phyloP scores from a whole-genome alignment of 2,329 filamentous ascomycete genomes.

The Aspergillus quadricinctus region DNA sequence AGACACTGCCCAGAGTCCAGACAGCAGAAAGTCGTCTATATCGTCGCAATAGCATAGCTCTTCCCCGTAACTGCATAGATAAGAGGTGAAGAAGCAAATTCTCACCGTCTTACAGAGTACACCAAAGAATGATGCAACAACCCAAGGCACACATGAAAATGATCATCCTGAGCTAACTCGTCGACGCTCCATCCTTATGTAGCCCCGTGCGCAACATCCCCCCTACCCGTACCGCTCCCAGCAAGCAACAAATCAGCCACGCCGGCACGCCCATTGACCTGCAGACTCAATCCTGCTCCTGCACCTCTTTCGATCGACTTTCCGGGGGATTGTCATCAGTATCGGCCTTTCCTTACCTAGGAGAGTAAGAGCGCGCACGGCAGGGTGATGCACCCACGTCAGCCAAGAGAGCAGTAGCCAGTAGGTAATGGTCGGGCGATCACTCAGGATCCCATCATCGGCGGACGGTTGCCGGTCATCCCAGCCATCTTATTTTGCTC shows the following conservation, averaged over 20 bases:
- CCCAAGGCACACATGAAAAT: neutral
- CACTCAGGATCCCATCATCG: neutral
- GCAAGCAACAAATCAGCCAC: neutral
- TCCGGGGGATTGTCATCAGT: constrained; percentile 29
- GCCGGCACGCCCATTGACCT: neutral
- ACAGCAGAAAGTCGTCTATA: too few relatives aligned
- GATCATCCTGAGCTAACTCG: neutral
- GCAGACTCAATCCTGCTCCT: constrained; percentile 4
- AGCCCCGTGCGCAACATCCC: constrained; percentile 19
- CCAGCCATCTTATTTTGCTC: neutral
- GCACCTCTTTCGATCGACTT: constrained; percentile 7
- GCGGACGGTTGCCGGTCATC: neutral
- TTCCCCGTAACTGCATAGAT: neutral
- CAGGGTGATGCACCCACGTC: neutral
- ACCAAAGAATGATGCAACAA: neutral
- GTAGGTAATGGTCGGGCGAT: neutral
- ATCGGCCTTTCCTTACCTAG: constrained; percentile 12
- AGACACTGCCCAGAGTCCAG: neutral
- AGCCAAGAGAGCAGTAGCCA: constrained; percentile 1
- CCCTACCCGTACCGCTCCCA: neutral
- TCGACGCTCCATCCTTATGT: constrained; percentile 21
- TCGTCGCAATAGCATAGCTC: too few relatives aligned
- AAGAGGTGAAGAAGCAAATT: neutral
- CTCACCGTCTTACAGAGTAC: neutral
- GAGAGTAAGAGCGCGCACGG: constrained; percentile 4